phyloP scores from a whole-genome alignment of 2,329 filamentous ascomycete species.

The Pseudogymnoascus sp. region DNA sequence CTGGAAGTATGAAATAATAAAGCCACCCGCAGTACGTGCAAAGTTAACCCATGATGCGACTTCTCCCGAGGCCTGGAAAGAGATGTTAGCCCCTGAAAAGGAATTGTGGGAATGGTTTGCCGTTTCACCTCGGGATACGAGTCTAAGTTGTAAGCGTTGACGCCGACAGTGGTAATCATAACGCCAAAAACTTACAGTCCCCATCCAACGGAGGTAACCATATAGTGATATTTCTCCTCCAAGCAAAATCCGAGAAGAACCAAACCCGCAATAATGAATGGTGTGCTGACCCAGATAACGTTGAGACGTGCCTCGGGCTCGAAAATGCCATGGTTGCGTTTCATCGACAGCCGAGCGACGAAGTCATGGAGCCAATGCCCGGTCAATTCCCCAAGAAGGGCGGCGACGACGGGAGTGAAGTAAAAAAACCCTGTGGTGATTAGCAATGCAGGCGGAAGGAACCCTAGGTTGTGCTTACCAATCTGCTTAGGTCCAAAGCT shows the following conservation, averaged over 20 bases:
- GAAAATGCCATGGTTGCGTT: constrained; percentile 42
- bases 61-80: constrained; percentile 32
- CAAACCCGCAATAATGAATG: constrained; percentile 43
- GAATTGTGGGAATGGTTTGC: background rate
- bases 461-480: constrained; percentile 30
- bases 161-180: constrained; percentile 46
- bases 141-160: constrained; percentile 47
- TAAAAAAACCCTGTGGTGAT: constrained; percentile 41
- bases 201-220: constrained; percentile 43
- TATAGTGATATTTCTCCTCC: constrained; percentile 43
- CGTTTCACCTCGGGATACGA: constrained; percentile 45
- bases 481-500: constrained; percentile 43
- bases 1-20: constrained; percentile 47
- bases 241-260: constrained; percentile 47
- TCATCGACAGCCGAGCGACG: constrained; percentile 39
- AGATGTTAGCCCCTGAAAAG: background rate
- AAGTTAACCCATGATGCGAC: constrained; percentile 47
- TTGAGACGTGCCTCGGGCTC: constrained; percentile 49
- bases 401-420: constrained; percentile 49
- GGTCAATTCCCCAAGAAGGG: constrained; percentile 44
- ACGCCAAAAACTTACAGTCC: constrained; percentile 49
- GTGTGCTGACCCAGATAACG: constrained; percentile 40
- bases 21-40: constrained; percentile 42
- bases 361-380: constrained; percentile 52
- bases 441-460: background rate